Evolutionary conservation across 768 basidiomycete species (phyloP), one percentile per base, ranked within the genome.

Genomic region (Gelatoporia subvermispora): DNA sequence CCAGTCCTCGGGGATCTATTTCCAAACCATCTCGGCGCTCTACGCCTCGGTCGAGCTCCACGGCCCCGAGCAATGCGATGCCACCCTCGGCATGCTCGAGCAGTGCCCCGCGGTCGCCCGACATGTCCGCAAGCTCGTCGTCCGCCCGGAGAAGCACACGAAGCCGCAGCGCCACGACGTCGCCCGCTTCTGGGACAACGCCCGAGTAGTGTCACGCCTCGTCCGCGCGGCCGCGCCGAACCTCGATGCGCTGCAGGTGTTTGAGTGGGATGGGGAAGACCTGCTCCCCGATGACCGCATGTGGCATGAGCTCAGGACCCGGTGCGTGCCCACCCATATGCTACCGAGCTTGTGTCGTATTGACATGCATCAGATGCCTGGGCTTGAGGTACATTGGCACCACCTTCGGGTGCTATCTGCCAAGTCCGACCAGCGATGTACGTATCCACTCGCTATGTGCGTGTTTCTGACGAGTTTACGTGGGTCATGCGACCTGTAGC

Each of bases 221-320:
- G 72, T 87, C 23, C 65, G 74, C 18, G 59, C 69, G 18, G 68
- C 77, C 8, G 83, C 75, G 35, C 67, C 57, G 56, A 62, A 67
- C 41, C 65, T 89, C 37, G 87, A 88, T 41, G 83, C 82, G 17
- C 72, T 90, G 35, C 66, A 71, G 23, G 78, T 70, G 11, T 89
- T 89, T 57, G 66, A 77, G 31, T 90, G 87, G 87, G 82, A 82
- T 51, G 83, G 77, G 3, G 83, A 85, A 60, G 65, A 69, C 8
- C 69, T 81, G 28, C 77, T 82, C 15, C 76, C 73, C 28, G 67
- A 78, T 52, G 87, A 88, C 50, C 81, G 84, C 52, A 84, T 90
- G 82, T 90, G 87, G 87, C 76, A 84, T 51, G 78, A 82, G 38
- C 68, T 90, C 56, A 77, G 84, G 34, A 65, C 78, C 45, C 80